Evolutionary conservation across 192 early-diverging fungal genomes (phyloP).

Genomic region (Piromyces sp.): DNA sequence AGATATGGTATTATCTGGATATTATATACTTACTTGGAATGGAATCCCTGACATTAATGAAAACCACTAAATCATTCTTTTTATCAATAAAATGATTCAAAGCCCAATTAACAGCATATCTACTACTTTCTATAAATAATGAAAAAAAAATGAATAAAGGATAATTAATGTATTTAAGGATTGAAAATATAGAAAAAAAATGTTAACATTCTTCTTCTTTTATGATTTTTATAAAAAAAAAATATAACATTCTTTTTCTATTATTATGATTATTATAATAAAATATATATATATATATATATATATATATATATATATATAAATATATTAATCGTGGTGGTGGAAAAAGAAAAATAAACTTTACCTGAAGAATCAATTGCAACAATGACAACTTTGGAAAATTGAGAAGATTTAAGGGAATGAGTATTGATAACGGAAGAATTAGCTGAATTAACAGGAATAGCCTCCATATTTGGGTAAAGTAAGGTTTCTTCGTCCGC

Average conservation of each 20-base stretch:
- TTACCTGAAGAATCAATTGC: not conserved
- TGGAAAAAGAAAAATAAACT: too few species aligned
- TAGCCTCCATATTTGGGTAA: not conserved
- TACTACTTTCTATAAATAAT: not conserved
- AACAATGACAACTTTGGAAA: not conserved
- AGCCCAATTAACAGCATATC: slow-evolving; percentile 17
- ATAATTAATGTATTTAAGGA: too few species aligned
- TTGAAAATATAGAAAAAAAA: too few species aligned
- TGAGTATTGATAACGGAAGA: not conserved
- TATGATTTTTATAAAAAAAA: too few species aligned
- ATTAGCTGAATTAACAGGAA: not conserved
- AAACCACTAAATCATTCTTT: slow-evolving; percentile 13
- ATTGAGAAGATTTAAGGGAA: not conserved
- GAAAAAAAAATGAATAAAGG: too few species aligned
- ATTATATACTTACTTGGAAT: not conserved
- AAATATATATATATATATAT: too few species aligned
- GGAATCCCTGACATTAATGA: slow-evolving; percentile 13
- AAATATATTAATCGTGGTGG: too few species aligned
- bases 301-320: too few species aligned
- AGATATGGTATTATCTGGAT: too few species aligned
- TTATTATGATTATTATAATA: too few species aligned
- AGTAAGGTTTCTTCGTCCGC: not conserved
- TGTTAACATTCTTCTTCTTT: too few species aligned
- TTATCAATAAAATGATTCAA: slow-evolving; percentile 13
- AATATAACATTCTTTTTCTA: too few species aligned